Percentiles rank a stretch among this genome's conserved stretches.
These are phyloP conservation scores for Gossypium mustelinum DNA, from an alignment of 345 rosid species.

Conservation along the genomic window DNA sequence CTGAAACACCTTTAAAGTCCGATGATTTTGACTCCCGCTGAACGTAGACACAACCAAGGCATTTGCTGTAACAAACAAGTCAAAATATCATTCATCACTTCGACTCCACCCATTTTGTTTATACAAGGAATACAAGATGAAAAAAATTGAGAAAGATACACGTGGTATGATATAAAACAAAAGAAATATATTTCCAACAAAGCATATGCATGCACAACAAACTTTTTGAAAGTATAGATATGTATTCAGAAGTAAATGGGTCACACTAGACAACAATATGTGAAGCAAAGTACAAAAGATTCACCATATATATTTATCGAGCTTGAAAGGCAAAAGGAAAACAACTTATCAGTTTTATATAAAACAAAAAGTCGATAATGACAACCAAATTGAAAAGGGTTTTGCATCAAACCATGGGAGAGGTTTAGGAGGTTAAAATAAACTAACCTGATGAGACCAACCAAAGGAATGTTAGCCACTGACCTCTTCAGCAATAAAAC, in stretches of 20 bases:
- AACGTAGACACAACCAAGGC: conserved; percentile 93
- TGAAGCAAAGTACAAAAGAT: not conserved
- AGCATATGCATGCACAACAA: not conserved
- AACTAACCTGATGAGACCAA: not conserved
- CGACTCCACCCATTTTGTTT: not conserved
- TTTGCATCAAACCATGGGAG: not conserved
- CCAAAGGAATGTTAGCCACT: not conserved
- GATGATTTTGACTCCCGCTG: conserved; percentile 95
- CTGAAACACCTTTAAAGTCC: conserved; percentile 94
- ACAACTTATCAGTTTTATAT: not conserved
- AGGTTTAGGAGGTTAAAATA: not conserved
- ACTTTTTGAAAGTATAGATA: not conserved
- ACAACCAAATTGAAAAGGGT: too few species aligned
- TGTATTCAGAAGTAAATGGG: not conserved
- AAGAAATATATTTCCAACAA: not conserved
- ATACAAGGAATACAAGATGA: not conserved
- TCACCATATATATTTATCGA: not conserved
- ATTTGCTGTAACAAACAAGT: conserved; percentile 67
- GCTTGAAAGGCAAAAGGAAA: not conserved
- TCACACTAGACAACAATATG: too few species aligned
- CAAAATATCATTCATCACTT: conserved; percentile 5
- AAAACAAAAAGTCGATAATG: too few species aligned
- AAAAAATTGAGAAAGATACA: not conserved
- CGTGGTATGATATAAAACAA: not conserved
- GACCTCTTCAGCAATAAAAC: not conserved